A percentile compares a stretch with the other conserved stretches of the same genome.
Conservation (phyloP, 2,329 filamentous ascomycete species). For the Cercospora brassicicola region DNA sequence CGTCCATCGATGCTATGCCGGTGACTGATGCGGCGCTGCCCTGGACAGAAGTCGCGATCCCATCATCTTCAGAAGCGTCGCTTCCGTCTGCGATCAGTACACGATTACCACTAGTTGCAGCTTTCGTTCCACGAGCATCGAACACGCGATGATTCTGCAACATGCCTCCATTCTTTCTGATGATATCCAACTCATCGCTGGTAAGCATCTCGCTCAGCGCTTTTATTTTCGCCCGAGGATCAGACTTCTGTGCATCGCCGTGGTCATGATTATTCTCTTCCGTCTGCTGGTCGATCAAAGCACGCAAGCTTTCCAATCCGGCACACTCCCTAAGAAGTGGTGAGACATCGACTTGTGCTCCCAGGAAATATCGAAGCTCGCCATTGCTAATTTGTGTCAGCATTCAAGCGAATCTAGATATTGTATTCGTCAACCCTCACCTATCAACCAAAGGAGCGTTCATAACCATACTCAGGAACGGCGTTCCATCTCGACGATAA, state of each 20-base stretch:
- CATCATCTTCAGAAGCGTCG: constrained; percentile 11
- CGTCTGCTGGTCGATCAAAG: constrained; percentile 11
- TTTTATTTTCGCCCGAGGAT: constrained; percentile 9
- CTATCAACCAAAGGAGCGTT: constrained; percentile 42
- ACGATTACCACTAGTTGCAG: not conserved
- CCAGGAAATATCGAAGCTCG: constrained; percentile 66
- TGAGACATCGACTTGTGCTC: constrained; percentile 70
- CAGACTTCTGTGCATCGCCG: constrained; percentile 45
- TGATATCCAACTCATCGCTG: constrained; percentile 15
- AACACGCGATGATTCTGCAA: constrained; percentile 8
- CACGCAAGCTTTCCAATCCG: constrained; percentile 61
- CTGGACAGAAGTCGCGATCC: not conserved
- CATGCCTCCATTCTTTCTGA: constrained; percentile 15
- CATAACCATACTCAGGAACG: constrained; percentile 75
- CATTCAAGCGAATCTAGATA: not conserved
- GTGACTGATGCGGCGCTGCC: not conserved
- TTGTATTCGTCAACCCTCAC: not conserved
- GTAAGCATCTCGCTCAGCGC: constrained; percentile 21
- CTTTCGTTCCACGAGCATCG: not conserved
- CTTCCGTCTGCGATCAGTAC: constrained; percentile 21
- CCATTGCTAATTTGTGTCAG: constrained; percentile 56
- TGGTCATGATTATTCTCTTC: constrained; percentile 34
- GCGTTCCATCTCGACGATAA: constrained; percentile 69
- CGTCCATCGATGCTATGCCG: not conserved
- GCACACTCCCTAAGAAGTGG: constrained; percentile 65